Base-by-base conservation (phyloP, 208 protist genomes). In the Trypanosoma lewisi region DNA sequence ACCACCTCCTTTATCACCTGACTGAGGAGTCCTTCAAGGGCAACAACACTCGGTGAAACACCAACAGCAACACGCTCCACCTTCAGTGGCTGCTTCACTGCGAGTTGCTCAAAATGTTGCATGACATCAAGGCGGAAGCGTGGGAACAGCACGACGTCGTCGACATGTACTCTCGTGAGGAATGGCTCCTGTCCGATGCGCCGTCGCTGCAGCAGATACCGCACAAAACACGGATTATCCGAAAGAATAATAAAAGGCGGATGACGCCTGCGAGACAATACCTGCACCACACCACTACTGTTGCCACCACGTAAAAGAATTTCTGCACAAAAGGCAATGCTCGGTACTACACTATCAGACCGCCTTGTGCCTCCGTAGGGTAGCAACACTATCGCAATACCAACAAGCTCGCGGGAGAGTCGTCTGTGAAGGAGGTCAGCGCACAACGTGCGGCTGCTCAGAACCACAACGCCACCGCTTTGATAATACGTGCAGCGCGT, bases 371-470 rank as follows among this genome's bases (percentile, higher is more conserved):
- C 8, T 41, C 56, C 28, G 36, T 57, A 19, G 16, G 80, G 82
- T 12, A 94, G 61, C 28, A 85, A 33, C 21, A 91, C 54, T 0
- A 89, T 34, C 3, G 60, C 61, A 49, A 80, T 39, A 2, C 67
- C 67, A 5, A 94, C 69, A 21, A 91, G 52, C 27, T 74, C 75
- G 11, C 72, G 67, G 12, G 86, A 73, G 2, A 95, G 60, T 4
- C 89, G 85, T n/a, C 79, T 75, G 70, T 91, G 86, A 14, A 95
- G 77, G 1, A 95, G 37, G 50, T 95, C 89, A 0, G 83, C 83
- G 68, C 89, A 95, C 21, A 95, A 52, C 42, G 68, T 73, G 17
- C 82, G 81, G 36, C 78, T 77, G n/a, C 67, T 77, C 31, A 80
- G 70, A 11, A 93, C 67, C 14, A 93, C 78, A 0, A 95, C 78